Conservation (phyloP, 2,329 filamentous ascomycete species). For the Colletotrichum theobromicola region DNA sequence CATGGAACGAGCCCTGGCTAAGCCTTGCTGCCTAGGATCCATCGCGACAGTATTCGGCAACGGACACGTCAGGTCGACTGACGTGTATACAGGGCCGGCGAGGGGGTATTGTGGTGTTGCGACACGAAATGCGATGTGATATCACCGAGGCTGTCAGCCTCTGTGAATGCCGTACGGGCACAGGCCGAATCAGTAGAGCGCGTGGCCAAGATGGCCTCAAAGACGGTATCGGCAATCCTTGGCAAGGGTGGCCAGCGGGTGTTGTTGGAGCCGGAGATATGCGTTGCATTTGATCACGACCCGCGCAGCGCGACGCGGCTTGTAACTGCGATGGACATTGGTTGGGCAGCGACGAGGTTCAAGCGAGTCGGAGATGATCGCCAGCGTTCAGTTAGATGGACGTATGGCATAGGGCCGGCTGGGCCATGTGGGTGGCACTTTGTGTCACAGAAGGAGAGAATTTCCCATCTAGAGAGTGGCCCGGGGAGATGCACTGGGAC, state of each 20-base stretch:
- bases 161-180: neutral
- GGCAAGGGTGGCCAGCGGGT: neutral
- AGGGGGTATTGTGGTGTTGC: neutral
- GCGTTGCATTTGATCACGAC: neutral
- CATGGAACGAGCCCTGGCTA: neutral
- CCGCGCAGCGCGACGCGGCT: neutral
- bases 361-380: neutral
- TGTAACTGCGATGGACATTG: neutral
- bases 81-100: neutral
- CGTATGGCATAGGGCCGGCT: neutral
- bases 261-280: neutral
- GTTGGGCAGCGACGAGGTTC: neutral
- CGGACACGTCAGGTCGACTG: constrained; percentile 12
- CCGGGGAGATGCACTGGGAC: neutral
- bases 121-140: neutral
- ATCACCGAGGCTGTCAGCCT: neutral
- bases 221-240: neutral
- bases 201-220: neutral
- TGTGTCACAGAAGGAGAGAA: constrained; percentile 1
- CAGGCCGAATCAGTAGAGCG: neutral
- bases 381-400: neutral
- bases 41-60: neutral
- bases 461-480: neutral
- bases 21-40: neutral
- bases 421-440: neutral